phyloP scores from a whole-genome alignment of 805 yeast genomes.

The Saccharomycopsis fibuligera region DNA sequence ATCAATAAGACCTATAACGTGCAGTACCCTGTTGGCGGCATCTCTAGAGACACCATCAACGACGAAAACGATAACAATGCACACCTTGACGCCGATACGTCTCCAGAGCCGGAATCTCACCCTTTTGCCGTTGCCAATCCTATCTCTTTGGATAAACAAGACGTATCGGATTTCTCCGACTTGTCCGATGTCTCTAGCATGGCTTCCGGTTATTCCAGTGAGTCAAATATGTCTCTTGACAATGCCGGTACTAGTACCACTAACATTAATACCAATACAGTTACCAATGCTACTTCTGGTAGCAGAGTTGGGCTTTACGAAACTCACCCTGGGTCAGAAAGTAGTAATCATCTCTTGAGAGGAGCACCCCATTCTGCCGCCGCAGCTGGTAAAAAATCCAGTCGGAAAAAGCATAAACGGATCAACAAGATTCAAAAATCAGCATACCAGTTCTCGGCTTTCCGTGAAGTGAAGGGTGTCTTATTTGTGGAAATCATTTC shows the following conservation, averaged over 20 bases:
- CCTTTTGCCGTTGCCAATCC: neutral
- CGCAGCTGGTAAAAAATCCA: neutral
- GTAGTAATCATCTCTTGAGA: neutral
- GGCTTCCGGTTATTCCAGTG: conserved; percentile 3
- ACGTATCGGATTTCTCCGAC: conserved; percentile 5
- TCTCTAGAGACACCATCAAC: neutral
- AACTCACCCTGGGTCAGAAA: conserved; percentile 1
- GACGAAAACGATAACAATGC: neutral
- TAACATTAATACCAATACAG: neutral
- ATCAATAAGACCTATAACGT: conserved; percentile 3
- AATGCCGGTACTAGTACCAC: neutral
- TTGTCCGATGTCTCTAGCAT: conserved; percentile 3
- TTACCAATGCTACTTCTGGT: neutral
- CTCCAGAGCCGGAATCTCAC: neutral
- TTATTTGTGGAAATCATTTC: conserved; percentile 68
- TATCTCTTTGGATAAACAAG: neutral
- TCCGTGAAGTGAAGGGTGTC: conserved; percentile 53
- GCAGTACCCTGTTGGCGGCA: neutral
- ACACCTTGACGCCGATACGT: neutral
- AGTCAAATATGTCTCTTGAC: neutral
- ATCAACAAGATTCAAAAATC: conserved; percentile 9
- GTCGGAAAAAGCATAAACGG: neutral
- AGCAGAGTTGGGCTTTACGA: too few relatives aligned
- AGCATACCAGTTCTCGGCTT: conserved; percentile 32
- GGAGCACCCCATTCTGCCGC: neutral